Base-by-base conservation (phyloP, 2,329 filamentous ascomycete species). In the Lachnellula occidentalis region DNA sequence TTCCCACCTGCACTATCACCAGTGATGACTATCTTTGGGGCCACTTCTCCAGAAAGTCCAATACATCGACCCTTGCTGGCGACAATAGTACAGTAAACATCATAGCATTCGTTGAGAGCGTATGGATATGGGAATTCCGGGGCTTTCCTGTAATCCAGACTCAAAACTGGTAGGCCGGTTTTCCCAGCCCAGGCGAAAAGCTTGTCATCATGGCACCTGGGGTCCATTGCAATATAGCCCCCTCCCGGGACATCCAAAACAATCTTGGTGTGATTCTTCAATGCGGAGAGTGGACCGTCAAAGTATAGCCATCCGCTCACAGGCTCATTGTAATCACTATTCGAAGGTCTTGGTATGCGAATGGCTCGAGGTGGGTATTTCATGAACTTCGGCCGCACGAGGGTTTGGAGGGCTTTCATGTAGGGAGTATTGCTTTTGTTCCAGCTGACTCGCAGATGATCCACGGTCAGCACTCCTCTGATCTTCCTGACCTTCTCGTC, bases 401-500 rank as follows among this genome's bases (percentile, higher is more conserved):
- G 69, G 14, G 76, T 81, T 50, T 87, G 51, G 94, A 70, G 56
- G 88, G 85, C 54, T 50, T 79, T 76, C 15, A 99, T 75, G 67
- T 96, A 96, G 0, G 94, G 92, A 8, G 90, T 92, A 0, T 83
- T 95, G 12, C 88, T 85, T 70, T 99, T 99, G 67, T 97, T 95
- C 94, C 94, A 99, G 53, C 90, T 90, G 7, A 96, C 86, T 5
- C 94, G 82, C 64, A 99, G 71, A 70, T 97, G 94, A 37, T 97
- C 91, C 5, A 97, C 84, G 0, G 92, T 97, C 66, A 97, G 74
- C 58, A 87, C 87, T 14, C 85, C 89, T 57, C 94, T 79, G 8
- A 99, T 88, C 70, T 94, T 94, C 58, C 92, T 82, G 14, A 96
- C 92, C 73, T 97, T 97, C 72, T 97, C 94, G 69, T 97, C 94